Base-by-base conservation (phyloP, 805 yeast species). In the Candida insectorum region DNA sequence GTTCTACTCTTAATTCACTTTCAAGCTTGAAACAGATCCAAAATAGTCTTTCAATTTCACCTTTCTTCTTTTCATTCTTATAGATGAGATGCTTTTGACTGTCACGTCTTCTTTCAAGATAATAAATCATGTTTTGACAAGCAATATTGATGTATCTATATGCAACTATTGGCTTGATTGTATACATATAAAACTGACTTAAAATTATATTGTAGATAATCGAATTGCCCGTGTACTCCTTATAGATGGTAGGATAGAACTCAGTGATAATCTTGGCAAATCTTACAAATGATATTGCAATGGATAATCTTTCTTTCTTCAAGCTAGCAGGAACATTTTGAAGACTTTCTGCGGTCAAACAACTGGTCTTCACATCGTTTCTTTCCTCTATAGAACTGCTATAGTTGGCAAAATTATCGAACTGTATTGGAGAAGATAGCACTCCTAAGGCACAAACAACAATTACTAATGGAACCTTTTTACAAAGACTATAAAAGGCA, bases 11-110 rank as follows among this genome's bases (percentile, higher is more conserved):
- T 36, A 62, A 40, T 39, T 62, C 69, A 34, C 62, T 58, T 37
- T 62, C 69, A 22, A 62, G 43, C 38, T 62, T 62, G 25, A 59
- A 43, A 31, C 67, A 59, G 6, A 53, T 48, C 68, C 68, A 62
- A 35, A 57, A 62, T 8, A 62, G 43, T 10, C 64, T 38, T 26
- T 57, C 65, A 15, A 52, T 48, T 6, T 45, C 33, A 17, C 46
- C 49, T 17, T 43, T 43, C 9, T 45, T 41, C 4, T 30, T 19
- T 6, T 20, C 30, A 22, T 20, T 16, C 15, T 33, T 31, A 23
- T 28, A 36, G 3, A 31, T 18, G 3, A 41, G 18, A 6, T 33
- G 35, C 2, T 31, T 32, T 14, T 18, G 19, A 8, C 22, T 14
- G 19, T 35, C 28, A 21, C 35, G 39, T 22, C 41, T 49, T 18